Evolutionary conservation across 257 asterid genomes (phyloP).

Genomic region (Primulina huaijiensis): DNA sequence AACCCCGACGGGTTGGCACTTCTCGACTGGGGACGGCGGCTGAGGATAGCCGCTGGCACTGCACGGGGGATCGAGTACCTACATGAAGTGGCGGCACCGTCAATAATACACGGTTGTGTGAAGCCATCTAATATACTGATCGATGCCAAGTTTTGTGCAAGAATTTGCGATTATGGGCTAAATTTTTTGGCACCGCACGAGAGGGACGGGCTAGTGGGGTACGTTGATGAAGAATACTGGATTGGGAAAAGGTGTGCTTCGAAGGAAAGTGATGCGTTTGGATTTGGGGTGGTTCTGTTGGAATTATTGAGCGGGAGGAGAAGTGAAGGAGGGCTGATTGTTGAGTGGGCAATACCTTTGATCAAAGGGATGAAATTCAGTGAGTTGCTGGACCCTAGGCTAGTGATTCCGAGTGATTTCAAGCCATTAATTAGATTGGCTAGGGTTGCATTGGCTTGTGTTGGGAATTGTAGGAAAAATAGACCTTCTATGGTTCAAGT

Average conservation of each 20-base stretch:
- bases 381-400: constrained; percentile 70
- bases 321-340: constrained; percentile 46
- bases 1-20: constrained; percentile 53
- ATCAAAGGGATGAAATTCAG: constrained; percentile 46
- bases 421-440: constrained; percentile 57
- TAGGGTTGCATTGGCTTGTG: constrained; percentile 77
- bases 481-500: constrained; percentile 65
- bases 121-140: constrained; percentile 74
- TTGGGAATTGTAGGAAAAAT: constrained; percentile 56
- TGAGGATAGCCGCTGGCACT: constrained; percentile 58
- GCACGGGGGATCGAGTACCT: constrained; percentile 76
- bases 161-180: constrained; percentile 68
- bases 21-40: constrained; percentile 62
- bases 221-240: constrained; percentile 66
- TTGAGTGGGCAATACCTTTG: constrained; percentile 74
- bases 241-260: constrained; percentile 40
- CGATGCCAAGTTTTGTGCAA: constrained; percentile 60
- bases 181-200: constrained; percentile 54
- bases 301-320: constrained; percentile 79
- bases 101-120: constrained; percentile 68
- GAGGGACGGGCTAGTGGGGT: constrained; percentile 49
- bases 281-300: constrained; percentile 75
- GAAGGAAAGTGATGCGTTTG: constrained; percentile 77
- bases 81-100: constrained; percentile 60
- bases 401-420: constrained; percentile 42